A percentile compares a stretch with the other conserved stretches of the same genome.
These are phyloP conservation scores for Aphanomyces euteiches DNA, from an alignment of 352 stramenopile genomes.

Conservation along the genomic window DNA sequence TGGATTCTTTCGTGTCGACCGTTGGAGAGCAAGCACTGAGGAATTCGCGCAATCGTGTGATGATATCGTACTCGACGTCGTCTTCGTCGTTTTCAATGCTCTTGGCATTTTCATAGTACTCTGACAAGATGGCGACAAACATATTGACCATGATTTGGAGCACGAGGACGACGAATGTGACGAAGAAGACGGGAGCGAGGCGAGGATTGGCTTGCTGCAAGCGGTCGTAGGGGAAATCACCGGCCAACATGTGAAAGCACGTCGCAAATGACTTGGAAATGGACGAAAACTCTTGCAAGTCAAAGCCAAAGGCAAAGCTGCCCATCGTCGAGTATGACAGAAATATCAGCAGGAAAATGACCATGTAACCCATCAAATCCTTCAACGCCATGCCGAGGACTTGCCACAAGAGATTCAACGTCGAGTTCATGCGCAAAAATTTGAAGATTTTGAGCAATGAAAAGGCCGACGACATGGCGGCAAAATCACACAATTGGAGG, in stretches of 20 bases:
- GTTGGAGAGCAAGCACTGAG: constrained; percentile 68
- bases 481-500: constrained; percentile 70
- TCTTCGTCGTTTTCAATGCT: constrained; percentile 53
- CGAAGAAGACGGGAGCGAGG: constrained; percentile 75
- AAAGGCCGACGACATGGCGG: constrained; percentile 67
- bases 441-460: constrained; percentile 87
- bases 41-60: constrained; percentile 74
- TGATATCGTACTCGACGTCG: constrained; percentile 85
- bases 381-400: constrained; percentile 77
- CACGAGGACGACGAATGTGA: constrained; percentile 80
- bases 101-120: constrained; percentile 84
- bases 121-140: constrained; percentile 86
- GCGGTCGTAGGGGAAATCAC: constrained; percentile 74
- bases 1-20: constrained; percentile 71
- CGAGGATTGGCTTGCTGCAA: constrained; percentile 75
- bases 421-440: constrained; percentile 88
- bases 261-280: constrained; percentile 77
- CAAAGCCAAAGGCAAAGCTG: constrained; percentile 77
- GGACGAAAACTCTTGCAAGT: constrained; percentile 77
- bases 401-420: constrained; percentile 79
- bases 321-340: constrained; percentile 82
- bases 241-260: constrained; percentile 85
- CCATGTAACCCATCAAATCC: constrained; percentile 83
- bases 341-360: constrained; percentile 88
- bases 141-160: constrained; percentile 88